A percentile compares a stretch with the other conserved stretches of the same genome.
These are phyloP conservation scores for Diaporthe vaccinii DNA, from an alignment of 2,329 filamentous ascomycete genomes.

Conservation along the genomic window DNA sequence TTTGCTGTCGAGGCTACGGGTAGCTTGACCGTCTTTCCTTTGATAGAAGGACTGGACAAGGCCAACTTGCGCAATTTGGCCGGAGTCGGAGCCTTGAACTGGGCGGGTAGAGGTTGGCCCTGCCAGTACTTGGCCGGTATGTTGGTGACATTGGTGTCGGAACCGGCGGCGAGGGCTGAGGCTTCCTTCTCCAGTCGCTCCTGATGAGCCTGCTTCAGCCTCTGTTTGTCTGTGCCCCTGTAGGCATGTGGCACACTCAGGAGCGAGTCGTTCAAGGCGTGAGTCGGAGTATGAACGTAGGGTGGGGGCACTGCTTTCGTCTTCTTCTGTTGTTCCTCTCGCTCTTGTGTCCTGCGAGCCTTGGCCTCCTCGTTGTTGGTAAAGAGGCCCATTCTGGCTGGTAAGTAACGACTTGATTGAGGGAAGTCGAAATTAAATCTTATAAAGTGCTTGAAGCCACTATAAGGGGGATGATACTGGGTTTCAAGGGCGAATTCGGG, in stretches of 20 bases:
- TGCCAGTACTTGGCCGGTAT: conserved; percentile 25
- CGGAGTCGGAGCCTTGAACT: neutral
- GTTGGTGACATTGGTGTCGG: neutral
- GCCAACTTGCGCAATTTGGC: neutral
- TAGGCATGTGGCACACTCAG: neutral
- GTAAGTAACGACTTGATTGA: neutral
- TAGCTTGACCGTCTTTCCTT: neutral
- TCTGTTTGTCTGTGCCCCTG: neutral
- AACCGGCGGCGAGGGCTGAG: neutral
- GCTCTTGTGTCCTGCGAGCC: conserved; percentile 11
- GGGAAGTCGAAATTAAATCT: too few species aligned
- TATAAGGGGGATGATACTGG: neutral
- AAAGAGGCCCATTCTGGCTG: neutral
- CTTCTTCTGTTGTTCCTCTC: conserved; percentile 7
- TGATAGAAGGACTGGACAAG: neutral
- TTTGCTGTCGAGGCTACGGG: neutral
- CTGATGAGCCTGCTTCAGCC: neutral
- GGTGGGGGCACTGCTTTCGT: neutral
- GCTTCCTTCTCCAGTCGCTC: neutral
- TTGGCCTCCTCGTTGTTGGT: conserved; percentile 6
- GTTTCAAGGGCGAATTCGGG: neutral
- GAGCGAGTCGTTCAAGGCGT: neutral
- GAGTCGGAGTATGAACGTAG: neutral
- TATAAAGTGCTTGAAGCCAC: neutral
- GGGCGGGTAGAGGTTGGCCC: neutral